Percentiles rank a stretch among this genome's conserved stretches.
These are phyloP conservation scores for Plectosphaerella plurivora DNA, from an alignment of 2,329 filamentous ascomycete genomes.

Conservation along the genomic window DNA sequence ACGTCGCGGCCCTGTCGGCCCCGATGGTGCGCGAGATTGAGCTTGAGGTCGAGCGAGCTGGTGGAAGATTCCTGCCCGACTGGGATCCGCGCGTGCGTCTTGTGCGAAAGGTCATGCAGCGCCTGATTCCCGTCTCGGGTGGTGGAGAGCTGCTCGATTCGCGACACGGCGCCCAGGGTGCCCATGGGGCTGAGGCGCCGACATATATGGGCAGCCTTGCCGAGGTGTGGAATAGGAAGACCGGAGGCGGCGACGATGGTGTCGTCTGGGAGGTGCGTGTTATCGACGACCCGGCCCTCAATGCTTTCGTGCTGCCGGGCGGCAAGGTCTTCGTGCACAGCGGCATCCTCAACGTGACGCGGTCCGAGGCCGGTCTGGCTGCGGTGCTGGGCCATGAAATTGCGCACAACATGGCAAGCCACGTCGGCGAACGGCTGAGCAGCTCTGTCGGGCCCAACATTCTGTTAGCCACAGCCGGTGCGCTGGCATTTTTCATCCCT, in stretches of 20 bases:
- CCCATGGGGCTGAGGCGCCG: not conserved
- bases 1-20: constrained; percentile 49
- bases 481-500: constrained; percentile 40
- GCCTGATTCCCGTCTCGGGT: constrained; percentile 64
- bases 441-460: constrained; percentile 47
- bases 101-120: constrained; percentile 61
- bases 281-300: constrained; percentile 63
- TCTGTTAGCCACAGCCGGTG: constrained; percentile 43
- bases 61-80: constrained; percentile 51
- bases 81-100: constrained; percentile 51
- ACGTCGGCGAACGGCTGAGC: constrained; percentile 60
- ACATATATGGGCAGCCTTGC: not conserved
- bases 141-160: constrained; percentile 39
- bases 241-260: not conserved
- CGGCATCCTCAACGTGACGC: constrained; percentile 65
- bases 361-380: constrained; percentile 65
- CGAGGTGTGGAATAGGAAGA: too few species aligned
- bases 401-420: constrained; percentile 68
- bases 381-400: constrained; percentile 78
- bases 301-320: constrained; percentile 74
- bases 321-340: constrained; percentile 78
- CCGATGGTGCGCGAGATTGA: constrained; percentile 54
- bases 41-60: constrained; percentile 45
- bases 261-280: constrained; percentile 67
- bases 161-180: not conserved